A percentile compares a stretch with the other conserved stretches of the same genome.
phyloP scores from a whole-genome alignment of 2,329 filamentous ascomycete genomes.

The Pseudogymnoascus sp. region DNA sequence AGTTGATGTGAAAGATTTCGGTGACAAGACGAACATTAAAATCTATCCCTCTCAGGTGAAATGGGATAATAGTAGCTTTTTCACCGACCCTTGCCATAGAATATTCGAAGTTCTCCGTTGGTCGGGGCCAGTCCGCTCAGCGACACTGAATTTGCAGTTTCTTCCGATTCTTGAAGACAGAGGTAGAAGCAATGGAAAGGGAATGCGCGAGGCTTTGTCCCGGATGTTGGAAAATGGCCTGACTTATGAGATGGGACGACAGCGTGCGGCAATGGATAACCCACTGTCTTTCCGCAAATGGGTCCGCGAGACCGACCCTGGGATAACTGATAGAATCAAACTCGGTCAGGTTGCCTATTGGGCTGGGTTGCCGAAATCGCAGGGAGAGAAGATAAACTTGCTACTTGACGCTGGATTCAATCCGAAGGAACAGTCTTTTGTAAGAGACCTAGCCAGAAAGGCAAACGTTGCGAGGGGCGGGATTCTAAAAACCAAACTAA shows the following conservation, averaged over 20 bases:
- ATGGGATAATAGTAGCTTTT: conserved; percentile 45
- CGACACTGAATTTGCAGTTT: conserved; percentile 60
- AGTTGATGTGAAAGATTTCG: conserved; percentile 44
- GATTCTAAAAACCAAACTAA: conserved; percentile 45
- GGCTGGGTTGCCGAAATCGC: conserved; percentile 19
- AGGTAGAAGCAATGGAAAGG: conserved; percentile 35
- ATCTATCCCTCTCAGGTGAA: conserved; percentile 63
- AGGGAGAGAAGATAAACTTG: conserved; percentile 45
- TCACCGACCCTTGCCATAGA: conserved; percentile 41
- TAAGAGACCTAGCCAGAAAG: conserved; percentile 40
- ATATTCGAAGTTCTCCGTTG: conserved; percentile 58
- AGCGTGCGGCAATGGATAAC: conserved; percentile 45
- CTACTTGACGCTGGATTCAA: conserved; percentile 57
- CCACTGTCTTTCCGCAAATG: conserved; percentile 48
- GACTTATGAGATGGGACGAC: conserved; percentile 43
- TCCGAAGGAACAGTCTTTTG: conserved; percentile 39
- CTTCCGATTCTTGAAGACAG: conserved; percentile 61
- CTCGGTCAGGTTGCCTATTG: conserved; percentile 19
- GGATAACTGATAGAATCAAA: conserved; percentile 31
- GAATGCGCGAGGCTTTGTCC: conserved; percentile 44
- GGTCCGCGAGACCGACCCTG: conserved; percentile 40
- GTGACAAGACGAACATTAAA: conserved; percentile 55
- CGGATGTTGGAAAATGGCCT: conserved; percentile 45
- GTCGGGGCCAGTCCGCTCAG: conserved; percentile 42
- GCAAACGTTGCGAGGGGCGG: conserved; percentile 21